Evolutionary conservation across 345 rosid species (phyloP).

Genomic region (Erucastrum elatum): DNA sequence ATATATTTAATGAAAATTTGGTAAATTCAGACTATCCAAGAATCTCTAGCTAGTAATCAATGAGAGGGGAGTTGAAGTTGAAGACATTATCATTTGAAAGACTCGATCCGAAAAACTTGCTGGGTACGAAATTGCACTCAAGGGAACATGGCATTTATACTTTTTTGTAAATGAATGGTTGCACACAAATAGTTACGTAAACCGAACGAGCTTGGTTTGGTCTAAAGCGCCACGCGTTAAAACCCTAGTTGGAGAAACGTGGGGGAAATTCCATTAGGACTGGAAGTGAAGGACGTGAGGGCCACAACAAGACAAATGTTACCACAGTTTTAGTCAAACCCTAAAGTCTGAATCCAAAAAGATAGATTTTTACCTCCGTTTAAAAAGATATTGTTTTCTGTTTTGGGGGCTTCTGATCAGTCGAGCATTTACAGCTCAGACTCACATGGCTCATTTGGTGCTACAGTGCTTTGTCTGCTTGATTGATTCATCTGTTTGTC

Average conservation of each 20-base stretch:
- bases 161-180: not conserved
- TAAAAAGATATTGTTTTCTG: not conserved
- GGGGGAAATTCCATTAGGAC: conserved; percentile 28
- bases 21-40: not conserved
- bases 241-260: conserved; percentile 32
- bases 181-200: conserved; percentile 2
- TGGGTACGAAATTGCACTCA: not conserved
- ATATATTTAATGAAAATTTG: not conserved
- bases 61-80: not conserved
- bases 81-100: not conserved
- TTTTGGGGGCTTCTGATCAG: conserved; percentile 36
- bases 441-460: conserved; percentile 46
- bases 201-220: not conserved
- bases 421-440: conserved; percentile 44
- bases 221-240: conserved; percentile 24
- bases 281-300: conserved; percentile 36
- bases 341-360: conserved; percentile 39
- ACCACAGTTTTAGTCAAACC: conserved; percentile 29
- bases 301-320: conserved; percentile 30
- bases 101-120: conserved; percentile 8
- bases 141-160: conserved; percentile 13
- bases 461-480: conserved; percentile 31
- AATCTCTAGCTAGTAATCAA: not conserved
- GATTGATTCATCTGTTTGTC: conserved; percentile 21
- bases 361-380: conserved; percentile 17